Base-by-base conservation (phyloP, 2,329 filamentous ascomycete species). In the Talaromyces atroroseus region DNA sequence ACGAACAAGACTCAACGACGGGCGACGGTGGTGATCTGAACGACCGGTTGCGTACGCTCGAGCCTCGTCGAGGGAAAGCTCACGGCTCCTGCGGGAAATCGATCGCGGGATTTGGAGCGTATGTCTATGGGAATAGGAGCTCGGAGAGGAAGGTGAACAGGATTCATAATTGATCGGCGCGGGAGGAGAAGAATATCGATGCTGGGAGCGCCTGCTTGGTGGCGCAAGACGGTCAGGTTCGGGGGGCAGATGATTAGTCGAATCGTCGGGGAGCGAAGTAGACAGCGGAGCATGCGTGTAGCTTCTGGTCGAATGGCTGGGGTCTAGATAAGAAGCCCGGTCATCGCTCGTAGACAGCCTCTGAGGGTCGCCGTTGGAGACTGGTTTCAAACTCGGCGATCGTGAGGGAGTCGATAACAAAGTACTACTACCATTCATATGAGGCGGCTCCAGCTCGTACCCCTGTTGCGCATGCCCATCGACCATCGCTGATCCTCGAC, bases 51-150 rank as follows among this genome's bases (percentile, higher is more conserved):
- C 80, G 44, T 64, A 68, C 45, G 84, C 84, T 14, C 83, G 80
- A 73, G 78, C 80, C 63, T 92, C 88, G 60, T 81, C 76, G 24
- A 58, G 47, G 6, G 70, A 70, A 29, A 85, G 81, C 62, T 96
- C 91, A 63, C 83, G 85, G n/a, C 89, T 53, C 49, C 89, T 82
- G 34, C 81, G 76, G n/a, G 85, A 79, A 20, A 80, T 76, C 16
- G 79, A 71, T 71, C 86, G 89, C 7, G 92, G 91, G 0, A 96
- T 90, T 71, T 96, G 90, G 24, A 96, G 80, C 0, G 90, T 96
- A 73, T 96, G 88, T 62, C 92, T 85, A 59, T 96, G 90, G 49
- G 92, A 76, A 55, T 82, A 81, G 20, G 81, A 73, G 32, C 78
- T 76, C 14, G 79, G 78, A 8, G 82, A 76, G 40, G 82, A 80